Evolutionary conservation across 257 asterid genomes (phyloP).

Genomic region (Fraxinus anomala): DNA sequence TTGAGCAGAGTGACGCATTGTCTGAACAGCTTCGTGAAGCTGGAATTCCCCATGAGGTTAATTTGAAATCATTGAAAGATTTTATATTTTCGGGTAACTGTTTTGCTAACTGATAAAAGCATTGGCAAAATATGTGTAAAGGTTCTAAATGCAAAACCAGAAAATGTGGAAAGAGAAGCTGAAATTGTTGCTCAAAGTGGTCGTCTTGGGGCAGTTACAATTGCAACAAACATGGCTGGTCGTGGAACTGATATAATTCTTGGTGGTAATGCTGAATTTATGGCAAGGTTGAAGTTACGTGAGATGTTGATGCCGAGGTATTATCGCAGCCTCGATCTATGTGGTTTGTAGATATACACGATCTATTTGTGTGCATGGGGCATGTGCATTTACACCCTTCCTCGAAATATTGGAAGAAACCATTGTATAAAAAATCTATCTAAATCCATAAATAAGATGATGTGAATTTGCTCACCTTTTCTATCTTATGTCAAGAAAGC

Average conservation of each 20-base stretch:
- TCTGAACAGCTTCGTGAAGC: slow-evolving; percentile 85
- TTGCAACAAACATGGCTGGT: slow-evolving; percentile 99
- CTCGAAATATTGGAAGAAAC: neutral
- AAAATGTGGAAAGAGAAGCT: slow-evolving; percentile 99
- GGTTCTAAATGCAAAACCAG: slow-evolving; percentile 99
- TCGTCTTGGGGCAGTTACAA: slow-evolving; percentile 96
- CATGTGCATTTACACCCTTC: neutral
- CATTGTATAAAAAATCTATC: slow-evolving; percentile 19
- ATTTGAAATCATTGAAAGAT: slow-evolving; percentile 9
- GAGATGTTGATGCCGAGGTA: slow-evolving; percentile 99
- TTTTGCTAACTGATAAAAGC: slow-evolving; percentile 19
- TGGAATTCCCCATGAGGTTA: slow-evolving; percentile 90
- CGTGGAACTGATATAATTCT: slow-evolving; percentile 99
- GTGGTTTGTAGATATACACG: slow-evolving; percentile 13
- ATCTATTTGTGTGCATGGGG: slow-evolving; percentile 15
- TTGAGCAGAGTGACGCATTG: slow-evolving; percentile 95
- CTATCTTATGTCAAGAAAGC: neutral
- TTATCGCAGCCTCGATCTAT: slow-evolving; percentile 19
- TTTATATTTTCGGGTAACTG: slow-evolving; percentile 15
- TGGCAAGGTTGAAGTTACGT: slow-evolving; percentile 97
- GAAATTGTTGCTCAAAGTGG: slow-evolving; percentile 99
- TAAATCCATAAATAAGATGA: slow-evolving; percentile 6
- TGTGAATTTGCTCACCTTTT: neutral
- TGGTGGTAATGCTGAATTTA: slow-evolving; percentile 99
- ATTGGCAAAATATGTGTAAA: slow-evolving; percentile 30